phyloP scores from a whole-genome alignment of 495 filamentous ascomycete species.

The Hyphodiscus hymeniophilus region DNA sequence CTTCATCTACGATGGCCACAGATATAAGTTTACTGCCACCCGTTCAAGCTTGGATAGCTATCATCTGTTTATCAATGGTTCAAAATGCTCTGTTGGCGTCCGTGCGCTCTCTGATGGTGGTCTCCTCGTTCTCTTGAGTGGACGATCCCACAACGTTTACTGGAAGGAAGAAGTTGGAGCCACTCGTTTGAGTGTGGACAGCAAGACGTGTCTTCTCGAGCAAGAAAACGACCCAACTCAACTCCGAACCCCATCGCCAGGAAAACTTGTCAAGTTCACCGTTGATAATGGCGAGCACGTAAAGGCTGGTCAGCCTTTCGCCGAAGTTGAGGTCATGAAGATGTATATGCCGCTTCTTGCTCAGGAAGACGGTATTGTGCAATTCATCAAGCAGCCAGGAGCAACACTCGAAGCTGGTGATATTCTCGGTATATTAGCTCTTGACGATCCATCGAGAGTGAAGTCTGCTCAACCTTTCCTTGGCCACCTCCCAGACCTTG shows the following conservation, averaged over 20 bases:
- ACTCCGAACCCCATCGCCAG: conserved; percentile 86
- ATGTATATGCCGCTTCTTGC: conserved; percentile 99
- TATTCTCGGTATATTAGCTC: conserved; percentile 92
- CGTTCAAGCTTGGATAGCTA: conserved; percentile 90
- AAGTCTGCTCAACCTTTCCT: conserved; percentile 97
- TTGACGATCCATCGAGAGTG: conserved; percentile 93
- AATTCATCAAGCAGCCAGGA: conserved; percentile 98
- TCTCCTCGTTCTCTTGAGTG: conserved; percentile 80
- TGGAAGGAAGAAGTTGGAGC: conserved; percentile 98
- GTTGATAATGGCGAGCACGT: conserved; percentile 97
- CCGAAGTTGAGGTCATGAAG: conserved; percentile 99
- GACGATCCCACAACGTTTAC: conserved; percentile 95
- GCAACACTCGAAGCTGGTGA: conserved; percentile 97
- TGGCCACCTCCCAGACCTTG: conserved; percentile 82
- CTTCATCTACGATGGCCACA: conserved; percentile 93
- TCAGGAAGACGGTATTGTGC: conserved; percentile 94
- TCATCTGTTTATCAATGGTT: conserved; percentile 98
- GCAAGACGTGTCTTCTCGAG: conserved; percentile 95
- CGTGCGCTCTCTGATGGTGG: conserved; percentile 90
- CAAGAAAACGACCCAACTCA: conserved; percentile 99
- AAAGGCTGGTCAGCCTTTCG: conserved; percentile 85
- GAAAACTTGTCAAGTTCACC: conserved; percentile 97
- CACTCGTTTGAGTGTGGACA: conserved; percentile 90
- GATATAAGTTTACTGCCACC: conserved; percentile 98
- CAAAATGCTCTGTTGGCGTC: conserved; percentile 90